Conservation (phyloP, 225 moss, liverwort and hornwort genomes). For the Ulota crispa region DNA sequence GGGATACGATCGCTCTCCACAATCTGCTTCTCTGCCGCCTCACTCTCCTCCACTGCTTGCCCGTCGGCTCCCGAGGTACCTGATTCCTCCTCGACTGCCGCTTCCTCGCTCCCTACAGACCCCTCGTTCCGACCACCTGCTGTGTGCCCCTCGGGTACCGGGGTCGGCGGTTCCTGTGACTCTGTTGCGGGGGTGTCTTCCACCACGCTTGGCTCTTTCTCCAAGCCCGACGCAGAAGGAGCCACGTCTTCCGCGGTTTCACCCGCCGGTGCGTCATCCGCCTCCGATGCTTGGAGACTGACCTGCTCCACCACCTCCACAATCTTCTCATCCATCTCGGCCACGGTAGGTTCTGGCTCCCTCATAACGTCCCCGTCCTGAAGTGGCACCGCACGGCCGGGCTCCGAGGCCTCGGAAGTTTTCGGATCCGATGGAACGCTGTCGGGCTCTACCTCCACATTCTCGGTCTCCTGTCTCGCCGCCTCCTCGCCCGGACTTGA, state of each 20-base stretch:
- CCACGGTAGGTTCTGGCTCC: slow-evolving; percentile 13
- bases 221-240: background rate
- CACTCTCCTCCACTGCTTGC: slow-evolving; percentile 15
- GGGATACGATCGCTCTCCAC: slow-evolving; percentile 3
- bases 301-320: slow-evolving; percentile 27
- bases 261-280: background rate
- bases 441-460: slow-evolving; percentile 10
- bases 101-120: slow-evolving; percentile 10
- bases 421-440: slow-evolving; percentile 1
- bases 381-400: background rate
- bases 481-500: slow-evolving; percentile 10
- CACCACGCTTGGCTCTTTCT: slow-evolving; percentile 12
- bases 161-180: slow-evolving; percentile 3
- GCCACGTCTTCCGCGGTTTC: slow-evolving; percentile 8
- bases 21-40: slow-evolving; percentile 18
- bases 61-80: slow-evolving; percentile 13
- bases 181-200: background rate
- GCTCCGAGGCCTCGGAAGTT: background rate
- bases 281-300: slow-evolving; percentile 7
- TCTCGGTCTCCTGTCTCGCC: slow-evolving; percentile 13
- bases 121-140: slow-evolving; percentile 4
- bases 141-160: slow-evolving; percentile 2
- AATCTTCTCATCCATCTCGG: slow-evolving; percentile 1
- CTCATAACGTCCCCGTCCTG: background rate
- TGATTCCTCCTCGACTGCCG: slow-evolving; percentile 21